Conservation (phyloP, 164 flowering plant genomes). For the Santalum album region DNA sequence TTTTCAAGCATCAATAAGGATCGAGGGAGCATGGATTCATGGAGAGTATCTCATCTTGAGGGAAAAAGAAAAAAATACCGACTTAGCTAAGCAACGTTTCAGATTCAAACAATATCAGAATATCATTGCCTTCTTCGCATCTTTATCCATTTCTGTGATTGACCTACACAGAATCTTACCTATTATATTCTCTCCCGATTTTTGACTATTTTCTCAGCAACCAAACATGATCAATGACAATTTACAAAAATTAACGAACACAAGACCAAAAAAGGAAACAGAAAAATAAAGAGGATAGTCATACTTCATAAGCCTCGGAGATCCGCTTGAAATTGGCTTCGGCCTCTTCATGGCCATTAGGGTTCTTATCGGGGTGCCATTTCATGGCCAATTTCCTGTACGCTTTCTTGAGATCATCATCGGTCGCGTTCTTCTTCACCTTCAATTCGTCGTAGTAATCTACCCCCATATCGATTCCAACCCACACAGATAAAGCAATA, state of each 20-base stretch:
- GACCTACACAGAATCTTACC: too few relatives aligned
- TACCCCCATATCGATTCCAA: conserved; percentile 31
- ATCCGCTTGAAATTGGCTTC: conserved; percentile 72
- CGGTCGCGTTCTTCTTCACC: conserved; percentile 44
- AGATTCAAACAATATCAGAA: too few relatives aligned
- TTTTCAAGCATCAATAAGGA: too few relatives aligned
- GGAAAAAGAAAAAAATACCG: too few relatives aligned
- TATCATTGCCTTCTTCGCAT: too few relatives aligned
- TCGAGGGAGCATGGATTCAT: too few relatives aligned
- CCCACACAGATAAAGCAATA: not conserved
- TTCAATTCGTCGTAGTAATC: conserved; percentile 53
- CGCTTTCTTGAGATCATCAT: conserved; percentile 61
- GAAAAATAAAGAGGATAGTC: conserved; percentile 1
- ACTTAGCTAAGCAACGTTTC: too few relatives aligned
- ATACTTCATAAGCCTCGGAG: conserved; percentile 64
- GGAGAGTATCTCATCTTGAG: too few relatives aligned
- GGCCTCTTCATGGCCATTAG: conserved; percentile 50
- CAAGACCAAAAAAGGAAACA: not conserved
- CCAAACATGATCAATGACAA: not conserved
- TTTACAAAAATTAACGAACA: not conserved
- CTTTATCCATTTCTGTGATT: too few relatives aligned
- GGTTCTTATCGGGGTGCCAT: conserved; percentile 82
- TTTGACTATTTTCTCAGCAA: not conserved
- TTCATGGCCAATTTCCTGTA: conserved; percentile 63
- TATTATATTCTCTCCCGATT: not conserved